Evolutionary conservation across 2,329 filamentous ascomycete species (phyloP), one percentile per base, ranked within the genome.

Genomic region (Acarospora socialis): DNA sequence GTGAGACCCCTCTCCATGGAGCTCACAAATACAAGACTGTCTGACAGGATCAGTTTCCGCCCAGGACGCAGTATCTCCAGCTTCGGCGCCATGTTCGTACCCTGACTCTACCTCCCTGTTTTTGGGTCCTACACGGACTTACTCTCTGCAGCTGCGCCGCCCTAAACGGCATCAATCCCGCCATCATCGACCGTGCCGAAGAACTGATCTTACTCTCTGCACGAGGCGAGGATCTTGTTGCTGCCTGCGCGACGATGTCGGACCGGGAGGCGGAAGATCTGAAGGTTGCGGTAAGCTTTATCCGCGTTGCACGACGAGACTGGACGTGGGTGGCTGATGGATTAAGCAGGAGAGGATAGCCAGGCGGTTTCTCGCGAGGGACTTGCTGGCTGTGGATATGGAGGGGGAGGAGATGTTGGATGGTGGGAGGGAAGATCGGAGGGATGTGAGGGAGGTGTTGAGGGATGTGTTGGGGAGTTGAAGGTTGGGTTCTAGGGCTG

Each of bases 121-220:
- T 6, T 37, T 18, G 32, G 29, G 17, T 21, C 34, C 10, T 20
- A 29, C 12, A 16, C 32, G 29, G 17, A 22, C 34, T 10, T 20
- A 29, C 12, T 21, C 21, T 19, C 7, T 10, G 9, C 21, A 70
- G 65, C 32, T 95, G 90, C 49, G 90, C 90, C 17, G 74, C 75
- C 3, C 70, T 92, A 53, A 94, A 92, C 46, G 86, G 86, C 1
- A 73, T 98, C 9, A 76, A 82, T 18, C 48, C 57, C 12, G 63
- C 67, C 4, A 70, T 95, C 7, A 68, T 94, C 5, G 60, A 77
- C 10, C 71, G 86, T 34, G 84, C 87, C 0, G 77, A 83, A 41
- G 68, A 76, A 5, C 65, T 98, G 21, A 71, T 78, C 14, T 53
- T 71, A 5, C 59, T 90, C 10, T 62, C 78, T 20, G 70, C 72